Evolutionary conservation across 371 early-diverging fungal species (phyloP).

Genomic region (Ecytonucleospora hepatopenaei): DNA sequence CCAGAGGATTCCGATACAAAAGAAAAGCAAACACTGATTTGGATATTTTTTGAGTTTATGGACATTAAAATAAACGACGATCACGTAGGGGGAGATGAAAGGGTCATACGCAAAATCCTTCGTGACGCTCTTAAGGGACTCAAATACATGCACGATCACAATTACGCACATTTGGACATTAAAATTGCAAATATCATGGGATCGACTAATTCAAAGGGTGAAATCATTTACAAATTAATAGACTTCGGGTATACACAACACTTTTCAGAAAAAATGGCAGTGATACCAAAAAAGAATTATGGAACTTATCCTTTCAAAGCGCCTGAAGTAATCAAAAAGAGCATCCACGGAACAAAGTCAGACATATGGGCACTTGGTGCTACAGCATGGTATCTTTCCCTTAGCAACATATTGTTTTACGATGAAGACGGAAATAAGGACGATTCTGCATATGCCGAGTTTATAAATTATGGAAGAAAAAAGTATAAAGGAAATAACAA

Average conservation of each 20-base stretch:
- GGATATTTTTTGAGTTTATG: conserved; percentile 55
- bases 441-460: conserved; percentile 36
- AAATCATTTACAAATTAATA: conserved; percentile 53
- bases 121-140: conserved; percentile 47
- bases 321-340: conserved; percentile 53
- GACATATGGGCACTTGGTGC: conserved; percentile 58
- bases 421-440: conserved; percentile 32
- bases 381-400: conserved; percentile 42
- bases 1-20: conserved; percentile 8
- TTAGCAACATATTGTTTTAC: conserved; percentile 47
- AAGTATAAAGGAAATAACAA: conserved; percentile 15
- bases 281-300: conserved; percentile 51
- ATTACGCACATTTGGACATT: conserved; percentile 56
- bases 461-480: conserved; percentile 13
- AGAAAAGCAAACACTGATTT: conserved; percentile 51
- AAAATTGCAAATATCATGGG: conserved; percentile 58
- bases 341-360: conserved; percentile 49
- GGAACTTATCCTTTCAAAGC: conserved; percentile 59
- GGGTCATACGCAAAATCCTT: conserved; percentile 47
- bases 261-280: conserved; percentile 7
- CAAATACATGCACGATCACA: conserved; percentile 47
- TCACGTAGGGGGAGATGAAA: conserved; percentile 45
- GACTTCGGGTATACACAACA: conserved; percentile 56
- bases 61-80: conserved; percentile 37
- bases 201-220: conserved; percentile 7